These are phyloP conservation scores for Aspergillus sp. DNA, from an alignment of 2,329 filamentous ascomycete species.

Conservation along the genomic window DNA sequence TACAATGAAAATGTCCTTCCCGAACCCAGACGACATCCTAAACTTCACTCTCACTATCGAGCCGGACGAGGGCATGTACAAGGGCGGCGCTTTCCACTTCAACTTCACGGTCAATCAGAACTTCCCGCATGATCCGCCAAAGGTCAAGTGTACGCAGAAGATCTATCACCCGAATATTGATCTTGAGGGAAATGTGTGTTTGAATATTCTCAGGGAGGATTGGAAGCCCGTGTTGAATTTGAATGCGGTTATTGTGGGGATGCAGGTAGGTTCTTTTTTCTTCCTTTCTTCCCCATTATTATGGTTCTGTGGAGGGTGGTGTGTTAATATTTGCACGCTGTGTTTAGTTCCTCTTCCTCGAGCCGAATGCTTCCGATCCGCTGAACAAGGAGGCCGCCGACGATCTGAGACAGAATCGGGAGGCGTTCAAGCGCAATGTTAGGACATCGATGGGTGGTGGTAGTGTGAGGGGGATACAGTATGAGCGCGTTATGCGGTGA, in stretches of 20 bases:
- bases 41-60: slow-evolving; percentile 54
- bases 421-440: slow-evolving; percentile 90
- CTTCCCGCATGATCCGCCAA: slow-evolving; percentile 96
- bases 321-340: not conserved
- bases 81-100: slow-evolving; percentile 83
- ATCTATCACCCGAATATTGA: slow-evolving; percentile 99
- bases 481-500: slow-evolving; percentile 72
- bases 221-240: slow-evolving; percentile 98
- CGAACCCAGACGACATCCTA: slow-evolving; percentile 60
- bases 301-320: not conserved
- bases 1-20: slow-evolving; percentile 61
- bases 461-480: slow-evolving; percentile 68
- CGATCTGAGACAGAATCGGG: slow-evolving; percentile 80
- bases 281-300: not conserved
- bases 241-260: slow-evolving; percentile 91
- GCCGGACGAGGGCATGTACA: slow-evolving; percentile 71
- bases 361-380: slow-evolving; percentile 96
- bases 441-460: slow-evolving; percentile 80
- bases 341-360: slow-evolving; percentile 88
- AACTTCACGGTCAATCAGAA: slow-evolving; percentile 89
- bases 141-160: slow-evolving; percentile 95
- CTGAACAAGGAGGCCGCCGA: slow-evolving; percentile 97
- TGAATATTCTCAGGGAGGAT: slow-evolving; percentile 96
- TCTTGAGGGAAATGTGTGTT: slow-evolving; percentile 92
- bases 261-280: slow-evolving; percentile 64